Conservation (phyloP, 805 yeast species). For the Candida maesae region DNA sequence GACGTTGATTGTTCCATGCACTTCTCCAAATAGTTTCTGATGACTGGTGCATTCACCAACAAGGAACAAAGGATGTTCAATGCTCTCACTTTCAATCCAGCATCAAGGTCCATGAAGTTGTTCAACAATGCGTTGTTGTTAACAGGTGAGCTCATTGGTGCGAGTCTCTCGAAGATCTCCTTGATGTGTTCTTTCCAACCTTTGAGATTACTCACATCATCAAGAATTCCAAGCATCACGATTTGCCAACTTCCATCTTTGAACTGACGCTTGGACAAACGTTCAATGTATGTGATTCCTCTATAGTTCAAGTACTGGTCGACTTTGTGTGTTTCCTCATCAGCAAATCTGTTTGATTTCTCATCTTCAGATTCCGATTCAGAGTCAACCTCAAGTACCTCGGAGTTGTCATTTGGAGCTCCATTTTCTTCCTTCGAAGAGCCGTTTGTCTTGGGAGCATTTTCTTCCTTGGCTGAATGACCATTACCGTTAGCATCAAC, state of each 20-base stretch:
- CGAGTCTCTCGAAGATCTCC: slow-evolving; percentile 47
- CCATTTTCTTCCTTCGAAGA: slow-evolving; percentile 1
- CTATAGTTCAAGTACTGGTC: slow-evolving; percentile 48
- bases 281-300: slow-evolving; percentile 70
- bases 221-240: slow-evolving; percentile 68
- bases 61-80: slow-evolving; percentile 63
- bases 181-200: slow-evolving; percentile 47
- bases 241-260: slow-evolving; percentile 86
- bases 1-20: slow-evolving; percentile 61
- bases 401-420: neutral
- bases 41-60: slow-evolving; percentile 51
- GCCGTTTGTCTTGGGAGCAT: neutral
- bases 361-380: slow-evolving; percentile 20
- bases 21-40: slow-evolving; percentile 63
- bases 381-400: slow-evolving; percentile 17
- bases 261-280: slow-evolving; percentile 69
- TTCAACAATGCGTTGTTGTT: slow-evolving; percentile 45
- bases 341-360: slow-evolving; percentile 13
- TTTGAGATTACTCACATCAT: slow-evolving; percentile 53
- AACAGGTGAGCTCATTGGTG: slow-evolving; percentile 52
- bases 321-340: slow-evolving; percentile 24
- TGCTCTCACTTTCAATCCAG: slow-evolving; percentile 51
- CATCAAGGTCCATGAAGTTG: slow-evolving; percentile 54
- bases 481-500: neutral
- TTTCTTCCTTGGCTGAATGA: neutral